Evolutionary conservation across 495 filamentous ascomycete genomes (phyloP).

Genomic region (Aspergillus carlsbadensis): DNA sequence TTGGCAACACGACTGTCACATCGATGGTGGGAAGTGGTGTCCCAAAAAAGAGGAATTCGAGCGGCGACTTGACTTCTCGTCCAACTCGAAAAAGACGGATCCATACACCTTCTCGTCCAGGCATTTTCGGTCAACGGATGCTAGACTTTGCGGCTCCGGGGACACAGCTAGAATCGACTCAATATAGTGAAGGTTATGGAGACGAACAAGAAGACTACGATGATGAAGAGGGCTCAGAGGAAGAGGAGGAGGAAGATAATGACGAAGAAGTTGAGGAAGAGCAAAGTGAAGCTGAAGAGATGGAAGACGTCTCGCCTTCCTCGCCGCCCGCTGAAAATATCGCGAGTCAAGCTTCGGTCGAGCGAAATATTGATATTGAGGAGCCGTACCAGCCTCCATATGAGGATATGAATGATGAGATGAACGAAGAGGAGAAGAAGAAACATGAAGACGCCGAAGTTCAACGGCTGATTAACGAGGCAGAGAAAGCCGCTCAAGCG

Average conservation of each 20-base stretch:
- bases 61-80: constrained; percentile 13
- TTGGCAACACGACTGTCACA: constrained; percentile 75
- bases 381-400: constrained; percentile 29
- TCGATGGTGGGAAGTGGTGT: constrained; percentile 54
- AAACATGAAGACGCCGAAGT: constrained; percentile 65
- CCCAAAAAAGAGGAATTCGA: constrained; percentile 37
- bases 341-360: constrained; percentile 7
- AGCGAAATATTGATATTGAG: constrained; percentile 15
- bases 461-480: constrained; percentile 59
- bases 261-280: background rate
- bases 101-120: constrained; percentile 42
- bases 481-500: constrained; percentile 53
- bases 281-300: constrained; percentile 6
- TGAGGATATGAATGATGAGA: constrained; percentile 45
- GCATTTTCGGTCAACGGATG: constrained; percentile 64
- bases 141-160: constrained; percentile 75
- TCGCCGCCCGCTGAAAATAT: constrained; percentile 7
- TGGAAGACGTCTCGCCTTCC: constrained; percentile 16
- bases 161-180: constrained; percentile 35
- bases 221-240: constrained; percentile 29
- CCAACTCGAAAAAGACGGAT: constrained; percentile 33
- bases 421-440: constrained; percentile 64
- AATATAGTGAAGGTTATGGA: constrained; percentile 27
- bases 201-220: constrained; percentile 26
- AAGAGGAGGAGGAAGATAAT: constrained; percentile 18